Conservation (phyloP, 2,329 filamentous ascomycete species). For the Aspergillus pseudoglaucus region DNA sequence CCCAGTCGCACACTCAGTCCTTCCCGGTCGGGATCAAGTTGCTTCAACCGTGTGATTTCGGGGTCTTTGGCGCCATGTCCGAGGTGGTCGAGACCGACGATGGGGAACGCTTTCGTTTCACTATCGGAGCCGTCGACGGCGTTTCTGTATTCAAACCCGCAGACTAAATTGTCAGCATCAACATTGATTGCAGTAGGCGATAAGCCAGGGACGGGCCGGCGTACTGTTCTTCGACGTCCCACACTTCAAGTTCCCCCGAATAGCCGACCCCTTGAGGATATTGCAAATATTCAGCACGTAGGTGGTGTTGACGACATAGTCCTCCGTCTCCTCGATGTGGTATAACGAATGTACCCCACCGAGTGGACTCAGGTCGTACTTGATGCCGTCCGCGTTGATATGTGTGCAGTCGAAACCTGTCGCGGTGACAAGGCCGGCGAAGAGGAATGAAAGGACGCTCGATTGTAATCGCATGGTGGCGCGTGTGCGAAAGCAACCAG, state of each 20-base stretch:
- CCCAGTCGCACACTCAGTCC: slow-evolving; percentile 65
- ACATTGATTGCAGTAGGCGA: too few relatives aligned
- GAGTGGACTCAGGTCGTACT: slow-evolving; percentile 34
- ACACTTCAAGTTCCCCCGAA: slow-evolving; percentile 21
- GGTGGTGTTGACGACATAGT: slow-evolving; percentile 27
- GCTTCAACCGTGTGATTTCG: slow-evolving; percentile 59
- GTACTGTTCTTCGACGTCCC: slow-evolving; percentile 31
- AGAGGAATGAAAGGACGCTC: slow-evolving; percentile 18
- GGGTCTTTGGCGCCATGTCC: slow-evolving; percentile 49
- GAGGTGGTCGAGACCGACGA: slow-evolving; percentile 64
- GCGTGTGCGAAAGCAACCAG: not conserved
- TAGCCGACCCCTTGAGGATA: slow-evolving; percentile 21
- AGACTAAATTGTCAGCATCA: slow-evolving; percentile 57
- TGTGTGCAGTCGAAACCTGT: slow-evolving; percentile 33
- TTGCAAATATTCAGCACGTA: slow-evolving; percentile 34
- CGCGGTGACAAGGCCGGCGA: slow-evolving; percentile 23
- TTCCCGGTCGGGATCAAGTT: slow-evolving; percentile 60
- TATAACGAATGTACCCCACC: slow-evolving; percentile 33
- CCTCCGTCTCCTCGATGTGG: slow-evolving; percentile 22
- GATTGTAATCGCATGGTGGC: slow-evolving; percentile 29
- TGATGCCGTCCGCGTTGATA: slow-evolving; percentile 29
- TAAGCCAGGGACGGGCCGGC: too few relatives aligned
- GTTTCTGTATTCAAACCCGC: slow-evolving; percentile 60
- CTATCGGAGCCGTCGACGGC: slow-evolving; percentile 43
- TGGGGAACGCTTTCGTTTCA: slow-evolving; percentile 57